phyloP scores from a whole-genome alignment of 2,329 filamentous ascomycete genomes.

The Pseudocercospora macadamiae region DNA sequence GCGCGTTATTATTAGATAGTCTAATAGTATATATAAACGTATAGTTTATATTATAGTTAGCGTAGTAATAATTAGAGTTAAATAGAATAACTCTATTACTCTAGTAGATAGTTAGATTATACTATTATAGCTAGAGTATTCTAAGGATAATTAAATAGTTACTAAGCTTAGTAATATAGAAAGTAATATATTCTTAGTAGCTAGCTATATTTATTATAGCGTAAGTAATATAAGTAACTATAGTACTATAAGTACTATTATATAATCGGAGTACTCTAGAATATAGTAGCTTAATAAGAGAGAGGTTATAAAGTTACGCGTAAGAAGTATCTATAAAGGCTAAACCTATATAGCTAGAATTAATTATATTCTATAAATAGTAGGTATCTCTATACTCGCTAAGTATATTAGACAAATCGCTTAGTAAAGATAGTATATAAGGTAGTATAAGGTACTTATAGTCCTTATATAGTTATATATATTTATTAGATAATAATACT shows the following conservation, averaged over 20 bases:
- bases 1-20: not conserved
- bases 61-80: not conserved
- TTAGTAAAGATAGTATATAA: not conserved
- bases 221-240: not conserved
- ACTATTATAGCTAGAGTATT: not conserved
- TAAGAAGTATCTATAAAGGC: not conserved
- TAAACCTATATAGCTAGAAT: not conserved
- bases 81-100: not conserved
- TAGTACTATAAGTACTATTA: not conserved
- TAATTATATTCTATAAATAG: not conserved
- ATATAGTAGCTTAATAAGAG: not conserved
- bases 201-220: not conserved
- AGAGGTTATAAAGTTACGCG: not conserved
- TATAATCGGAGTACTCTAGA: not conserved
- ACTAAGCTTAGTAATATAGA: conserved; percentile 1
- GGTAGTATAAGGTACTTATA: not conserved
- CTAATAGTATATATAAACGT: not conserved
- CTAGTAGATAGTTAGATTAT: not conserved
- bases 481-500: not conserved
- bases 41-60: not conserved
- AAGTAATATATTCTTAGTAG: not conserved
- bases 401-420: not conserved
- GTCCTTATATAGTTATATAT: not conserved
- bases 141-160: not conserved
- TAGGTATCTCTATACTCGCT: conserved; percentile 1